Evolutionary conservation across 306 rosid species (phyloP).

Genomic region (Vicia faba): DNA sequence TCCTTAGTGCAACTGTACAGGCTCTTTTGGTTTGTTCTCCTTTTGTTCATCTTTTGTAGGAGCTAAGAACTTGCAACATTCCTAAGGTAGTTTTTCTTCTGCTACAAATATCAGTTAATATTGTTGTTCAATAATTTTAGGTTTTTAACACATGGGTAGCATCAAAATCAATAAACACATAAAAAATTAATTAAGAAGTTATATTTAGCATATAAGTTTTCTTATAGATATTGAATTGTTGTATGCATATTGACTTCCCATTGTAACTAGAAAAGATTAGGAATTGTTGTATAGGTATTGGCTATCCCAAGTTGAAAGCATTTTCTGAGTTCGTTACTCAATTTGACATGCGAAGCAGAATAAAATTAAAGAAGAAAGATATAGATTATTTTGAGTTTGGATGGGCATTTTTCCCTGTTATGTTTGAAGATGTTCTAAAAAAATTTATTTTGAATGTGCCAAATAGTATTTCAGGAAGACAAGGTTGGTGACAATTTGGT

Average conservation of each 20-base stretch:
- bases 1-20: constrained; percentile 85
- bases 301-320: constrained; percentile 74
- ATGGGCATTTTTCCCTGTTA: constrained; percentile 72
- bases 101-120: constrained; percentile 15
- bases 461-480: no score
- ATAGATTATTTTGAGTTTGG: constrained; percentile 56
- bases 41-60: constrained; percentile 76
- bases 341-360: constrained; percentile 59
- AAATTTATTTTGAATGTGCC: constrained; percentile 71
- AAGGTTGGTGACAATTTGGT: no score
- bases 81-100: constrained; percentile 62
- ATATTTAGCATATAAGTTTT: not conserved
- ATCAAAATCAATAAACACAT: constrained; percentile 1
- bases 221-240: not conserved
- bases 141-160: not conserved
- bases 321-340: constrained; percentile 72
- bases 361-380: constrained; percentile 56
- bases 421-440: constrained; percentile 79
- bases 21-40: constrained; percentile 90
- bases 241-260: constrained; percentile 38
- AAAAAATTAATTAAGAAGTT: not conserved
- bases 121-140: not conserved
- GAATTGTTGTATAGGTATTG: no score
- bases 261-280: no score
- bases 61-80: constrained; percentile 56